Evolutionary conservation across 1,139 yeast genomes (phyloP).

Genomic region (Blastobotrys proliferans): DNA sequence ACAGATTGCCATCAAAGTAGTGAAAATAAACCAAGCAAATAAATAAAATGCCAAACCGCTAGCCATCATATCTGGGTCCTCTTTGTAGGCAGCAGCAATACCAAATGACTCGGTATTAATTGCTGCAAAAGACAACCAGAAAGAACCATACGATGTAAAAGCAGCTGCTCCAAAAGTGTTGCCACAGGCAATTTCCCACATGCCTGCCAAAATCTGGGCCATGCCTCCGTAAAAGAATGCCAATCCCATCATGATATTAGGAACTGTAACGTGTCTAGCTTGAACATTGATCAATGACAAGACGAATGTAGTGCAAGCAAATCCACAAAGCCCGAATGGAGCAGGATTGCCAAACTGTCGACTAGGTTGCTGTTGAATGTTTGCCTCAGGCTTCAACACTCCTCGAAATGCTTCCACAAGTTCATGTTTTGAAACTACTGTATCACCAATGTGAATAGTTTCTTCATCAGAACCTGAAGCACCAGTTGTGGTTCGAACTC

Average conservation of each 20-base stretch:
- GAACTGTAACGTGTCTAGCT: constrained; percentile 52
- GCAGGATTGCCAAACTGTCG: constrained; percentile 82
- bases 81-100: constrained; percentile 52
- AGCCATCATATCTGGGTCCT: constrained; percentile 40
- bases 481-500: constrained; percentile 1
- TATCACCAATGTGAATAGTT: constrained; percentile 66
- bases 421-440: constrained; percentile 59
- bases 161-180: constrained; percentile 93
- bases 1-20: constrained; percentile 59
- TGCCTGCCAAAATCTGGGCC: constrained; percentile 68
- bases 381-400: constrained; percentile 47
- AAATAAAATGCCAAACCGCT: constrained; percentile 71
- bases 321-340: constrained; percentile 78
- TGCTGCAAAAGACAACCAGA: constrained; percentile 80
- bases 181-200: constrained; percentile 66
- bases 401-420: constrained; percentile 68
- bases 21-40: constrained; percentile 77
- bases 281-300: constrained; percentile 59
- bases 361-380: constrained; percentile 24
- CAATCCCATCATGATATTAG: constrained; percentile 61
- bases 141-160: constrained; percentile 70
- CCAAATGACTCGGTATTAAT: constrained; percentile 71
- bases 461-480: constrained; percentile 42
- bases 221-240: constrained; percentile 88
- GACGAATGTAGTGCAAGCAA: constrained; percentile 81